Evolutionary conservation across 2,329 filamentous ascomycete species (phyloP).

Genomic region (Coccinonectria pachysandricola): DNA sequence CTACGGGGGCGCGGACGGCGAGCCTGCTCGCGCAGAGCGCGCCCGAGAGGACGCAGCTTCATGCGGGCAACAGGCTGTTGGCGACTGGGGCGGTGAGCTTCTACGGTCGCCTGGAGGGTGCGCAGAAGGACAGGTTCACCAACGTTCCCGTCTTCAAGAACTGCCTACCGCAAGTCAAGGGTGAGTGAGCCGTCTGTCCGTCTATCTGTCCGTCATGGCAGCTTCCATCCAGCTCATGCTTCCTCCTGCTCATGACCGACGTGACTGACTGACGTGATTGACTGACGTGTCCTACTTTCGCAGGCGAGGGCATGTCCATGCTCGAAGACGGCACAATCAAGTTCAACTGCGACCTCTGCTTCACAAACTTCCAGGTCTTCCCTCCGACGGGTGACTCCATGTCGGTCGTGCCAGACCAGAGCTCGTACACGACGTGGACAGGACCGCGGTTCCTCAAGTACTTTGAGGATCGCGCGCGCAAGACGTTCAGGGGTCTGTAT

Average conservation of each 20-base stretch:
- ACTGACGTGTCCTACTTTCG: constrained; percentile 2
- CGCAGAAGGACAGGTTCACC: constrained; percentile 37
- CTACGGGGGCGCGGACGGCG: constrained; percentile 47
- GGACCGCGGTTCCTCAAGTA: constrained; percentile 27
- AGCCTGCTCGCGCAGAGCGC: constrained; percentile 42
- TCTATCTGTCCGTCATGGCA: too few relatives aligned
- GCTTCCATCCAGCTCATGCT: too few relatives aligned
- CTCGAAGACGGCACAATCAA: constrained; percentile 43
- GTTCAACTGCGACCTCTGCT: constrained; percentile 50
- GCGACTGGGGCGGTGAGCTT: constrained; percentile 45
- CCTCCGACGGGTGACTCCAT: constrained; percentile 39
- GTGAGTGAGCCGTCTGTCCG: constrained; percentile 20
- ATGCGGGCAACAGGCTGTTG: constrained; percentile 41
- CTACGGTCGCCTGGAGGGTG: constrained; percentile 27
- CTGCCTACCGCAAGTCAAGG: constrained; percentile 30
- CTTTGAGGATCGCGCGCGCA: constrained; percentile 34
- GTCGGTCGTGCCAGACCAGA: constrained; percentile 36
- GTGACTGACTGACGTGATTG: too few relatives aligned
- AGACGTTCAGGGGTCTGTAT: constrained; percentile 31
- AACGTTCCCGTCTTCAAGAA: constrained; percentile 45
- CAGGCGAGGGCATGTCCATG: constrained; percentile 34
- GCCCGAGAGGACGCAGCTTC: constrained; percentile 36
- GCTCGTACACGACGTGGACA: constrained; percentile 33
- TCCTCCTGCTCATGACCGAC: too few relatives aligned
- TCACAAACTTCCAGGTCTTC: constrained; percentile 41